Conservation (phyloP, 202 grass and related monocot genomes). For the Bolboschoenoplectus hybrid region DNA sequence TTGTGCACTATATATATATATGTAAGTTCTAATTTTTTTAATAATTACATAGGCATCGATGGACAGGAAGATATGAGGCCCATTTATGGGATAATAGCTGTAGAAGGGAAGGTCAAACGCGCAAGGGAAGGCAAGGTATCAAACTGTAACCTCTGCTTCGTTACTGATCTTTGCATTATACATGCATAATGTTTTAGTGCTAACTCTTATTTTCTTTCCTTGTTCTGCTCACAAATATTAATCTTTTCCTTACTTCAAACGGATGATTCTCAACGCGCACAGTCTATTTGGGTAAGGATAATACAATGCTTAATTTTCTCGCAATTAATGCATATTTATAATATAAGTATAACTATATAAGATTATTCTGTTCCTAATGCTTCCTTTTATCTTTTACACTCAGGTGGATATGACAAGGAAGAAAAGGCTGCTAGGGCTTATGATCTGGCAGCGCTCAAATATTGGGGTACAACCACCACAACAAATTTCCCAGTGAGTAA, state of each 20-base stretch:
- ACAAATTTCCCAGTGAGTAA: slow-evolving; percentile 67
- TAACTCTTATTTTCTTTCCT: neutral
- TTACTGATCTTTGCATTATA: slow-evolving; percentile 15
- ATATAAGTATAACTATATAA: neutral
- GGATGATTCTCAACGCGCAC: slow-evolving; percentile 22
- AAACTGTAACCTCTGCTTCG: neutral
- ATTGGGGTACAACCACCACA: slow-evolving; percentile 70
- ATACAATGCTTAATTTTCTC: neutral
- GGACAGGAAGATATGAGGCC: slow-evolving; percentile 77
- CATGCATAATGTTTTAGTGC: neutral
- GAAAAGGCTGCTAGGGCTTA: slow-evolving; percentile 80
- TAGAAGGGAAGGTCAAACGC: slow-evolving; percentile 75
- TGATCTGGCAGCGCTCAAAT: slow-evolving; percentile 74
- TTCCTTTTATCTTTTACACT: neutral
- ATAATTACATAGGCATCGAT: slow-evolving; percentile 57
- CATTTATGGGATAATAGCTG: slow-evolving; percentile 90
- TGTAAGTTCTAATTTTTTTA: neutral
- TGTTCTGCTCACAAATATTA: neutral
- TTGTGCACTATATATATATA: neutral
- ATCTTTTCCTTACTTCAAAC: slow-evolving; percentile 16
- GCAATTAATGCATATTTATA: neutral
- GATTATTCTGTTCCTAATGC: neutral
- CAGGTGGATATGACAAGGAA: slow-evolving; percentile 83
- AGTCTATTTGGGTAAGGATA: slow-evolving; percentile 75
- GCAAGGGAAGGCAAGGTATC: slow-evolving; percentile 66